Percentiles rank a stretch among this genome's conserved stretches.
phyloP scores from a whole-genome alignment of 768 basidiomycete genomes.

The Mycena haematopus region DNA sequence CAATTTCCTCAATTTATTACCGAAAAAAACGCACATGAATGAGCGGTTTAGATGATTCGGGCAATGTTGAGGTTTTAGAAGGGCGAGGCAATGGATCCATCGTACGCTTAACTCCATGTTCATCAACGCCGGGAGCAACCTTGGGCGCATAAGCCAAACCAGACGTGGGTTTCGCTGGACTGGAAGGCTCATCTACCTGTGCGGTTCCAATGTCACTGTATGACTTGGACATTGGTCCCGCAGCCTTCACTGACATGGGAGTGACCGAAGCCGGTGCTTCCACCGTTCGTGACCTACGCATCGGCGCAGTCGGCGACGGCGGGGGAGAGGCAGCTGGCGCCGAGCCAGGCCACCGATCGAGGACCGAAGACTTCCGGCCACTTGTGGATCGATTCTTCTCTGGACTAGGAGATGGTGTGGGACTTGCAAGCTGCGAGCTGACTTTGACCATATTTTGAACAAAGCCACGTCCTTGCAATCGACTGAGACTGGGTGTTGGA shows the following conservation, averaged over 20 bases:
- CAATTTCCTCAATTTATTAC: constrained; percentile 52
- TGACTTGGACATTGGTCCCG: constrained; percentile 21
- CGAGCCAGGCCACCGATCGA: constrained; percentile 70
- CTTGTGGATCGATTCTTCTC: constrained; percentile 40
- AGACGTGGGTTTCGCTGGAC: constrained; percentile 40
- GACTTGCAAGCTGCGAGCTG: constrained; percentile 57
- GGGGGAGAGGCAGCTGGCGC: constrained; percentile 44
- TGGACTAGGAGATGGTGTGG: constrained; percentile 41
- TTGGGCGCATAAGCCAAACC: constrained; percentile 71
- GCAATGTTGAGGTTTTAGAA: constrained; percentile 39
- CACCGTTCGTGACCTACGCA: constrained; percentile 31
- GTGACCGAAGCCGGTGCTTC: constrained; percentile 33
- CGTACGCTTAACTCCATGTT: constrained; percentile 52
- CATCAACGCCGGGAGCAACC: constrained; percentile 43
- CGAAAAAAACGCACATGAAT: constrained; percentile 88
- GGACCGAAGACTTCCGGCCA: constrained; percentile 58
- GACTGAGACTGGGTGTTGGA: constrained; percentile 80
- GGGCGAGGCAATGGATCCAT: constrained; percentile 33
- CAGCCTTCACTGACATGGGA: not conserved
- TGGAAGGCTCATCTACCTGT: constrained; percentile 32
- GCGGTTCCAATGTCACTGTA: constrained; percentile 28
- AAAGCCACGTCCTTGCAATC: constrained; percentile 85
- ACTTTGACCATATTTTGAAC: constrained; percentile 84
- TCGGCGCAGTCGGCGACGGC: constrained; percentile 34
- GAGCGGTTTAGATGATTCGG: constrained; percentile 67